Conservation (phyloP, 495 filamentous ascomycete genomes). For the Lophiostoma macrostomum region DNA sequence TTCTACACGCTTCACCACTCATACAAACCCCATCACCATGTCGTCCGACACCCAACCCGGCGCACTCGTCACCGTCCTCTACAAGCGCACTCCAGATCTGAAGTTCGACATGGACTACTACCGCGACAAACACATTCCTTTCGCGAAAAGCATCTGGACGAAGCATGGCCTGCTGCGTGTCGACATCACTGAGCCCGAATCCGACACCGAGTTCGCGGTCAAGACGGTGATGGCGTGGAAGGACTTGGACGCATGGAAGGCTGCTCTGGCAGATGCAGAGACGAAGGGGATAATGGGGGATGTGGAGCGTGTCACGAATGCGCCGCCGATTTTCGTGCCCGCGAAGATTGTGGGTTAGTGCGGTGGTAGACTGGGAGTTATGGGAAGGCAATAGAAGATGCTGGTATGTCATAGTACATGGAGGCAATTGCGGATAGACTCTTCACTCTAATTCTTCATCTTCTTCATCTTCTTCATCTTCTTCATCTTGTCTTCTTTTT, state of each 20-base stretch:
- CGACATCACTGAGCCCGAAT: neutral
- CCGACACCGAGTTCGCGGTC: constrained; percentile 7
- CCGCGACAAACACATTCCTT: constrained; percentile 5
- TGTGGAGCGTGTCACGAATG: constrained; percentile 17
- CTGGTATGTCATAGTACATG: no score
- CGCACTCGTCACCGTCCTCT: constrained; percentile 5
- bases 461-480: neutral
- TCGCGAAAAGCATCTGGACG: neutral
- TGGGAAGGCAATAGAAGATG: no score
- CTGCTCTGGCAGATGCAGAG: constrained; percentile 1
- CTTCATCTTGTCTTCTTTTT: neutral
- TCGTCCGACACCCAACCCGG: constrained; percentile 13
- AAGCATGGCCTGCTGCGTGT: constrained; percentile 1
- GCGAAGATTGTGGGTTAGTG: constrained; percentile 4
- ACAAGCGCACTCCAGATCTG: constrained; percentile 6
- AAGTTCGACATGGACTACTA: constrained; percentile 17
- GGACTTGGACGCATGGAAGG: constrained; percentile 1
- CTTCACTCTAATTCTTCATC: no score
- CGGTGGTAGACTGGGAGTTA: no score
- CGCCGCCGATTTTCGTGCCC: constrained; percentile 12
- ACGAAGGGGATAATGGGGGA: constrained; percentile 2
- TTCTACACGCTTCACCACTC: no score
- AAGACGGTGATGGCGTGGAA: constrained; percentile 1
- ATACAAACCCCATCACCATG: no score
- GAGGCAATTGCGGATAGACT: no score